Conservation (phyloP, 2,329 filamentous ascomycete genomes). For the Calonectria montana region DNA sequence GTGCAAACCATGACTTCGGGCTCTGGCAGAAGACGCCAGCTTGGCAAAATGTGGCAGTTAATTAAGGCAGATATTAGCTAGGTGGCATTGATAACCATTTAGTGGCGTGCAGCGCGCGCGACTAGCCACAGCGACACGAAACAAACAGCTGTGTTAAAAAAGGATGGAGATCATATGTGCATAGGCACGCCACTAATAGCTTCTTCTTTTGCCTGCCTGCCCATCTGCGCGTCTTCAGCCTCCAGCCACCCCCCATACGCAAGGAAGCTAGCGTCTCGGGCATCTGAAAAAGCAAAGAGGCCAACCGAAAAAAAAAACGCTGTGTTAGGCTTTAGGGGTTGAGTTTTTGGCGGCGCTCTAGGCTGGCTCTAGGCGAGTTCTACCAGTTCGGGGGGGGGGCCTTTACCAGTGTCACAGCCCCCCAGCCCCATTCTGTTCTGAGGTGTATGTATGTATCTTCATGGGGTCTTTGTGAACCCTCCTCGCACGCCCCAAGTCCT, state of each 20-base stretch:
- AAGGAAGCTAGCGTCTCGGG: slow-evolving; percentile 4
- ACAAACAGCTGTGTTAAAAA: not conserved
- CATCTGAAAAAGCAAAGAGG: not conserved
- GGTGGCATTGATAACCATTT: not conserved
- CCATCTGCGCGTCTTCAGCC: not conserved
- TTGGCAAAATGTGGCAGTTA: not conserved
- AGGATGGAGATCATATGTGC: not conserved
- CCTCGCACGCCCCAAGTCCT: not conserved
- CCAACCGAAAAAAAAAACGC: not conserved
- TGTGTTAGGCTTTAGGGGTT: not conserved
- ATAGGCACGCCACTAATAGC: not conserved
- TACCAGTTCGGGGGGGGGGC: not conserved
- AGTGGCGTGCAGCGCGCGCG: not conserved
- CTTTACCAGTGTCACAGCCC: not conserved
- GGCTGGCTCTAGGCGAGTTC: not conserved
- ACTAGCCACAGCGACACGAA: not conserved
- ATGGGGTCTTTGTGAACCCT: not conserved
- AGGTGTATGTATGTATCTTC: not conserved
- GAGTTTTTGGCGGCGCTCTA: not conserved
- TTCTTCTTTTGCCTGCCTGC: not conserved
- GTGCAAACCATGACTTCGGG: not conserved
- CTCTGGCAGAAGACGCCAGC: not conserved
- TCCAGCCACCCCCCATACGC: slow-evolving; percentile 9
- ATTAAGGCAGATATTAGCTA: slow-evolving; percentile 1
- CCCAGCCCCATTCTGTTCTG: slow-evolving; percentile 2